phyloP scores from a whole-genome alignment of 495 filamentous ascomycete genomes.

The Aspergillus panamensis region DNA sequence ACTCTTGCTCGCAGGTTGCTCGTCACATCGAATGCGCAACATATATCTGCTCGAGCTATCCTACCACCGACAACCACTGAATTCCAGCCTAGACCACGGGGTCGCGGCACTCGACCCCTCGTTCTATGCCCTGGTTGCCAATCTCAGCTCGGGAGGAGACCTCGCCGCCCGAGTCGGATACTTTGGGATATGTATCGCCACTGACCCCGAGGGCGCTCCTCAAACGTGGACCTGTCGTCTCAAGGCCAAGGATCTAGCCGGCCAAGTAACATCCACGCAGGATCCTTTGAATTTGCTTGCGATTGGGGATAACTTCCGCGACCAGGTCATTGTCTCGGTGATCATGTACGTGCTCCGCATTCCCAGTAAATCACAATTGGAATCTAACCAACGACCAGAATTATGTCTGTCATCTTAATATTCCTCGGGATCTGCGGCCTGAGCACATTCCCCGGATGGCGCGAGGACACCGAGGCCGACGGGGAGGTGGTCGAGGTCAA shows the following conservation, averaged over 20 bases:
- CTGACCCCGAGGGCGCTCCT: not conserved
- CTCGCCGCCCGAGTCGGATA: not conserved
- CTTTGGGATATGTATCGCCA: conserved; percentile 3
- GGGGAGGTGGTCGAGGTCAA: not conserved
- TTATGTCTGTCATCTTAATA: not conserved
- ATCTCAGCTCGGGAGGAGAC: conserved; percentile 3
- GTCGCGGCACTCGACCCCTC: not conserved
- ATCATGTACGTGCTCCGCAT: not conserved
- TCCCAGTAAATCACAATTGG: too few relatives aligned
- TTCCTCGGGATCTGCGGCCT: not conserved
- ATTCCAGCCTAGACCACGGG: not conserved
- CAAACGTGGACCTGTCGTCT: not conserved
- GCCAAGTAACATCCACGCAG: not conserved
- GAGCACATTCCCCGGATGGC: not conserved
- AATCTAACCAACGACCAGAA: too few relatives aligned
- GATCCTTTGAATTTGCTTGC: not conserved
- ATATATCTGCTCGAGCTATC: conserved; percentile 1
- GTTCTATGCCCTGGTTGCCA: not conserved
- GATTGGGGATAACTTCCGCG: conserved; percentile 2
- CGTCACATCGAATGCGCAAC: not conserved
- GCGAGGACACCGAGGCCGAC: not conserved
- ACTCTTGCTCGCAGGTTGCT: conserved; percentile 1
- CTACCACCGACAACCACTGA: not conserved
- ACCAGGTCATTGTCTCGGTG: conserved; percentile 1
- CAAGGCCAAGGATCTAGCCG: not conserved